Conservation (phyloP, 2,329 filamentous ascomycete genomes). For the Fusarium sacchari region DNA sequence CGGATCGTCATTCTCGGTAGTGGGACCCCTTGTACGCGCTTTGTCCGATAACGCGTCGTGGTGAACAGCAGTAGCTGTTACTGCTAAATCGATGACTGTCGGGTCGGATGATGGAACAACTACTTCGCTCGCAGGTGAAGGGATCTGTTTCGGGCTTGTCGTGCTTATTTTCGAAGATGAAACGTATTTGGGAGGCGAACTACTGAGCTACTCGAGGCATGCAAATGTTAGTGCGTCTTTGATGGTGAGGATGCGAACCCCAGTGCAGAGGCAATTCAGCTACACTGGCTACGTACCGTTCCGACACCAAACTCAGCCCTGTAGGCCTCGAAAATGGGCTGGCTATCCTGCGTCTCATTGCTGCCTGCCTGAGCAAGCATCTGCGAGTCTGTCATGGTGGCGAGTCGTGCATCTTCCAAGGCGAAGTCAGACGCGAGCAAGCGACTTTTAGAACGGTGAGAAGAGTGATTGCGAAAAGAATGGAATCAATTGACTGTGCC, state of each 20-base stretch:
- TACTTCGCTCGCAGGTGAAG: conserved; percentile 11
- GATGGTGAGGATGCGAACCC: conserved; percentile 4
- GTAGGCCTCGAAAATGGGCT: conserved; percentile 53
- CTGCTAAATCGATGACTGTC: background rate
- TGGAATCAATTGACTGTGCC: background rate
- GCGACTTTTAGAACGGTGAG: background rate
- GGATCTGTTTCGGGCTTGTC: background rate
- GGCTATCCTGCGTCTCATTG: conserved; percentile 57
- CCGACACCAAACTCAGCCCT: conserved; percentile 52
- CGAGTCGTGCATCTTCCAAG: conserved; percentile 28
- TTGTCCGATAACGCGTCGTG: conserved; percentile 28
- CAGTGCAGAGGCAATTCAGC: conserved; percentile 19
- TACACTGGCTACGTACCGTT: conserved; percentile 50
- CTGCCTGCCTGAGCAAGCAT: conserved; percentile 47
- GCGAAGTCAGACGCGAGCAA: background rate
- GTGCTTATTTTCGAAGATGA: conserved; percentile 3
- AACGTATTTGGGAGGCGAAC: conserved; percentile 18
- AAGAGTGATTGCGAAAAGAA: conserved; percentile 1
- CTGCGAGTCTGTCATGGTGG: conserved; percentile 44
- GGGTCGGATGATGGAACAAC: conserved; percentile 16
- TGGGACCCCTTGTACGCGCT: conserved; percentile 31
- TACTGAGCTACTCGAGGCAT: conserved; percentile 27
- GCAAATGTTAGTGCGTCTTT: conserved; percentile 29
- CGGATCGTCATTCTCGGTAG: conserved; percentile 34
- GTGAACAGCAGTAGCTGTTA: conserved; percentile 5